These are phyloP conservation scores for Botryotinia convoluta DNA, from an alignment of 2,329 filamentous ascomycete genomes.

Conservation along the genomic window DNA sequence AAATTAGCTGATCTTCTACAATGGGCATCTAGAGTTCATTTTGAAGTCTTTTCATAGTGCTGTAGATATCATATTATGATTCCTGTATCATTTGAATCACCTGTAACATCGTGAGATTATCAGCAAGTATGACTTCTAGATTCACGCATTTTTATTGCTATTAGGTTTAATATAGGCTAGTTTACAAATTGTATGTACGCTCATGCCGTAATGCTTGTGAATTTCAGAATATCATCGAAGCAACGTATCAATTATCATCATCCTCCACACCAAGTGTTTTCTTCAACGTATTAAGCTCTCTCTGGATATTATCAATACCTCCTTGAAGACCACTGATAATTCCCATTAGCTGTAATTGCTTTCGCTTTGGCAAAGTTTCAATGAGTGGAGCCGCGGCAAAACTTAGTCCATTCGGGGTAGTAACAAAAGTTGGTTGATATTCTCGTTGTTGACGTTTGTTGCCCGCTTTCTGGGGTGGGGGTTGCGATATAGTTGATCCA, in stretches of 20 bases:
- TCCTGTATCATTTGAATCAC: neutral
- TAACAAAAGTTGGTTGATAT: constrained; percentile 11
- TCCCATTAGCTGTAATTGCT: constrained; percentile 37
- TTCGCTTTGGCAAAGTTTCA: constrained; percentile 35
- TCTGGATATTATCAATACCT: constrained; percentile 37
- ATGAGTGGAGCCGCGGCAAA: constrained; percentile 30
- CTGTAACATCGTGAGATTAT: neutral
- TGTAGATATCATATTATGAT: neutral
- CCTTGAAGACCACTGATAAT: constrained; percentile 36
- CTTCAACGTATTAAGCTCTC: constrained; percentile 35
- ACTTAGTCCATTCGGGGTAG: neutral
- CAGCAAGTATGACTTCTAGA: neutral
- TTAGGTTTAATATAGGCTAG: constrained; percentile 4
- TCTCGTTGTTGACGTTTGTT: constrained; percentile 4
- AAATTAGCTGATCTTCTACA: neutral
- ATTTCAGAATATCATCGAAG: neutral
- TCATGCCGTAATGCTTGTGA: neutral
- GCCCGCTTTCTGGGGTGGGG: neutral
- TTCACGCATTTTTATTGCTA: constrained; percentile 13
- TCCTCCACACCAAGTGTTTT: constrained; percentile 37
- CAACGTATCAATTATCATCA: constrained; percentile 24
- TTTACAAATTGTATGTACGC: constrained; percentile 1
- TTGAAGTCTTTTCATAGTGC: neutral
- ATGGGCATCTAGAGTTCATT: neutral
- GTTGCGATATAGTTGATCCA: constrained; percentile 1